These are phyloP conservation scores for Rubus idaeus DNA, from an alignment of 306 rosid species.

Conservation along the genomic window DNA sequence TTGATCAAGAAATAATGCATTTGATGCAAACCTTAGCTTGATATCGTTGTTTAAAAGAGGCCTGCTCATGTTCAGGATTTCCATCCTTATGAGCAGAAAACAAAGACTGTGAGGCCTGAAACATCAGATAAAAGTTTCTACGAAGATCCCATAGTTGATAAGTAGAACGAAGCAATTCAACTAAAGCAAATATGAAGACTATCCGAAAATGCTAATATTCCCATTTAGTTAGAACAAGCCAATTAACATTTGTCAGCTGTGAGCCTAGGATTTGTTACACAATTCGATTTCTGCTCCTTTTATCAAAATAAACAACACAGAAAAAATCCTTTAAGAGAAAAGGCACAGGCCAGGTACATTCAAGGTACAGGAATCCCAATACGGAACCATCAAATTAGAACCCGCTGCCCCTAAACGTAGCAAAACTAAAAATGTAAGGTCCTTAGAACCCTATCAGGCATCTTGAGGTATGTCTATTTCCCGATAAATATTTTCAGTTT, in stretches of 20 bases:
- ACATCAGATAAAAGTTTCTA: conserved; percentile 21
- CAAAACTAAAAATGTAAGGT: not conserved
- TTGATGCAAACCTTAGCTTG: conserved; percentile 71
- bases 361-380: conserved; percentile 2
- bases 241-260: not conserved
- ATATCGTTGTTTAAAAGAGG: conserved; percentile 84
- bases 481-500: not conserved
- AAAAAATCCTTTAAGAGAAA: not conserved
- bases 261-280: not conserved
- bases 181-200: not conserved
- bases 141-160: not conserved
- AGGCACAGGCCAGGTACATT: not conserved
- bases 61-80: conserved; percentile 93
- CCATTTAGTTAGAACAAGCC: not conserved
- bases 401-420: conserved; percentile 1
- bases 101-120: conserved; percentile 87
- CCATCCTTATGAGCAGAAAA: conserved; percentile 94
- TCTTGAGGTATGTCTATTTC: not conserved
- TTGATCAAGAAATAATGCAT: conserved; percentile 11
- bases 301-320: not conserved
- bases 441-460: not conserved
- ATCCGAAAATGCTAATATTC: not conserved
- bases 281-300: not conserved
- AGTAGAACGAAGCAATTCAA: not conserved
- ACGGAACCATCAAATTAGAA: not conserved